These are phyloP conservation scores for Nicotiana tomentosiformis DNA, from an alignment of 257 asterid genomes.

Conservation along the genomic window DNA sequence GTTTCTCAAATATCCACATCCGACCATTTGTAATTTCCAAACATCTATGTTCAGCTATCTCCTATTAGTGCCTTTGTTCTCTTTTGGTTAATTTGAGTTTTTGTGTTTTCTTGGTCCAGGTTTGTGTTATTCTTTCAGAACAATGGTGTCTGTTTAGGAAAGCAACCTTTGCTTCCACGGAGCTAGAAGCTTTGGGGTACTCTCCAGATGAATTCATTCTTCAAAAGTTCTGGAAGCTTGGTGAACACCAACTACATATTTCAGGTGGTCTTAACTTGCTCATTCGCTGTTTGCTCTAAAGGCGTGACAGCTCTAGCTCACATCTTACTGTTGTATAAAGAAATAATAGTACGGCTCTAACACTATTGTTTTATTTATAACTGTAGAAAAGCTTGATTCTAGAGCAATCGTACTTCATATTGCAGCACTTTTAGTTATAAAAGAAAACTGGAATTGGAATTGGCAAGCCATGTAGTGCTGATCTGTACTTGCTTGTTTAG, in stretches of 20 bases:
- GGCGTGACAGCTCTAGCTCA: constrained; percentile 1
- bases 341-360: not conserved
- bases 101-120: constrained; percentile 37
- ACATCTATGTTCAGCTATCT: not conserved
- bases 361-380: not conserved
- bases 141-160: constrained; percentile 79
- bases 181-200: constrained; percentile 67
- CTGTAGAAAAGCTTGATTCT: not conserved
- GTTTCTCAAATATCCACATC: not conserved
- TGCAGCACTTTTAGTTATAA: not conserved
- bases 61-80: constrained; percentile 10
- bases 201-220: constrained; percentile 50
- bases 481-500: not conserved
- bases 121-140: constrained; percentile 71
- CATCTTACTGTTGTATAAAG: not conserved
- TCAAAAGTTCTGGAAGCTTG: constrained; percentile 72
- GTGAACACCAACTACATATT: constrained; percentile 63
- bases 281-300: constrained; percentile 7
- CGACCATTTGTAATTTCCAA: not conserved
- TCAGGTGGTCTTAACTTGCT: constrained; percentile 51
- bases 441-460: not conserved
- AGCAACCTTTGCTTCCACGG: constrained; percentile 52
- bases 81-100: constrained; percentile 7
- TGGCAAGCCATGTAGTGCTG: not conserved
- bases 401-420: not conserved